Evolutionary conservation across 192 early-diverging fungal genomes (phyloP).

Genomic region (Coemansia sp.): DNA sequence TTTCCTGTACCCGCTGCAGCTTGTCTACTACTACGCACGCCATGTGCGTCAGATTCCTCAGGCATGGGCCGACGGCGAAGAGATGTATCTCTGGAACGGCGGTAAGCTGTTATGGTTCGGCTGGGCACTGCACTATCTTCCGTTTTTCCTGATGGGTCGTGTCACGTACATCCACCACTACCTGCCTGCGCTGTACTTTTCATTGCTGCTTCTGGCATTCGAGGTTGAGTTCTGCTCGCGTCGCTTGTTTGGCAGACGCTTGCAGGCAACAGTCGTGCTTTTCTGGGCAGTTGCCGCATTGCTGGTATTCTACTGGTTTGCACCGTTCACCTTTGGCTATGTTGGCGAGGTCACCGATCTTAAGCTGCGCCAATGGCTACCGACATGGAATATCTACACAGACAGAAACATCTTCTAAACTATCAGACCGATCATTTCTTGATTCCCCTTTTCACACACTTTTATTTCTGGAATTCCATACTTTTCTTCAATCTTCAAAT

Average conservation of each 20-base stretch:
- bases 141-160: slow-evolving; percentile 95
- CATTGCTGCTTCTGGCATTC: slow-evolving; percentile 69
- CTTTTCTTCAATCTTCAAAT: no score
- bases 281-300: slow-evolving; percentile 21
- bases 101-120: slow-evolving; percentile 71
- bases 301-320: slow-evolving; percentile 61
- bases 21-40: slow-evolving; percentile 60
- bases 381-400: slow-evolving; percentile 26
- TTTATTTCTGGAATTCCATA: no score
- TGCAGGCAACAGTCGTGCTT: slow-evolving; percentile 48
- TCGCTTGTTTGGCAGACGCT: slow-evolving; percentile 50
- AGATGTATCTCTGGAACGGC: slow-evolving; percentile 63
- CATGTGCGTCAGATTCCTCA: slow-evolving; percentile 51
- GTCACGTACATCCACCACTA: slow-evolving; percentile 97
- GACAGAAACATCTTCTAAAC: slow-evolving; percentile 15
- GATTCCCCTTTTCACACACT: no score
- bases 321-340: slow-evolving; percentile 75
- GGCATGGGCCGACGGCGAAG: slow-evolving; percentile 14
- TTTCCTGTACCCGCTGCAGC: slow-evolving; percentile 14
- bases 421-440: background rate
- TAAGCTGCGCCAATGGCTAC: slow-evolving; percentile 44
- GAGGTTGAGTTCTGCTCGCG: slow-evolving; percentile 66
- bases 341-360: slow-evolving; percentile 30
- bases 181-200: slow-evolving; percentile 90
- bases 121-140: slow-evolving; percentile 91